These are phyloP conservation scores for Metarhizium rileyi DNA, from an alignment of 2,329 filamentous ascomycete genomes.

Conservation along the genomic window DNA sequence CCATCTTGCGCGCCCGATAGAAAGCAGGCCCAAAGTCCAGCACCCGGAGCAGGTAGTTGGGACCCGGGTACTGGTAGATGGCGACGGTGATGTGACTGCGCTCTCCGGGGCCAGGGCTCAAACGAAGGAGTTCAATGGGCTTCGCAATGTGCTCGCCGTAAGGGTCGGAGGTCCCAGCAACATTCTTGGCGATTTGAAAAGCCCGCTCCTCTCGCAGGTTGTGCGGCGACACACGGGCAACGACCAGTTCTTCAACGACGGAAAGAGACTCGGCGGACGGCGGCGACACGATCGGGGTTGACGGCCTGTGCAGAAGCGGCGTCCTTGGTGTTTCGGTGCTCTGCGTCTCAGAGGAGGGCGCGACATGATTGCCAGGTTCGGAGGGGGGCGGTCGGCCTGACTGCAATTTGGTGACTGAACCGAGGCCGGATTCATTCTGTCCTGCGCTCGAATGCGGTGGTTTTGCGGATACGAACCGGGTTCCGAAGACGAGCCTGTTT, in stretches of 20 bases:
- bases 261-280: constrained; percentile 32
- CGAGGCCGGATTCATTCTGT: constrained; percentile 34
- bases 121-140: constrained; percentile 67
- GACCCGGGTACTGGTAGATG: constrained; percentile 71
- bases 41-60: constrained; percentile 60
- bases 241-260: constrained; percentile 54
- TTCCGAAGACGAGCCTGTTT: constrained; percentile 56
- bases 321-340: constrained; percentile 24
- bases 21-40: constrained; percentile 71
- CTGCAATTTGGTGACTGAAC: constrained; percentile 30
- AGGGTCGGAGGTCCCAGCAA: constrained; percentile 63
- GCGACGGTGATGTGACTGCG: constrained; percentile 63
- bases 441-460: constrained; percentile 37
- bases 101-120: constrained; percentile 60
- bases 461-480: constrained; percentile 43
- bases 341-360: constrained; percentile 20
- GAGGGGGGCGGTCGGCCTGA: constrained; percentile 34
- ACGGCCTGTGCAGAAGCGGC: constrained; percentile 12
- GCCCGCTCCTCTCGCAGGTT: constrained; percentile 76
- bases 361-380: constrained; percentile 20
- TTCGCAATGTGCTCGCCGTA: constrained; percentile 66
- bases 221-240: constrained; percentile 77
- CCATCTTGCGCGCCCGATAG: constrained; percentile 46
- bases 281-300: constrained; percentile 20
- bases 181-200: constrained; percentile 69